Base-by-base conservation (phyloP, 2,329 filamentous ascomycete species). In the Colletotrichum sansevieriae region DNA sequence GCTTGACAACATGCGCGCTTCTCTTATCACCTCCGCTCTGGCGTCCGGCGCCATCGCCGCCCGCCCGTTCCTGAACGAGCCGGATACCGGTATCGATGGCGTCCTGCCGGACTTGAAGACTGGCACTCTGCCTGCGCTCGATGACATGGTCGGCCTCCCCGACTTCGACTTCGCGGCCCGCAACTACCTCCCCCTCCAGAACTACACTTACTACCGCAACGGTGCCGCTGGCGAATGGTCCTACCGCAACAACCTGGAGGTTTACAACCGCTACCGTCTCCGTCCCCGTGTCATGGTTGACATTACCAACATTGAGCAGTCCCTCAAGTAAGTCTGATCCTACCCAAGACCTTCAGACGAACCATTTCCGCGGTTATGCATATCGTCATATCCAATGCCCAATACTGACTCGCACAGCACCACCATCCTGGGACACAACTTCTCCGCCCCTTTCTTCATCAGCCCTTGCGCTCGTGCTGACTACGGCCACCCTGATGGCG, bases 171-270 rank as follows among this genome's bases (percentile, higher is more conserved):
- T 80, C 76, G 83, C 83, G 3, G 85, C 85, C 22, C 78, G 84
- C 63, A 80, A 82, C 59, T 81, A 82, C 71, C 79, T 88, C 72
- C 81, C 84, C 65, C 68, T 72, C 12, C 73, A 76, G 22, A 81
- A 84, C 73, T 88, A 85, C 76, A 85, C 85, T n/a, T 88, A 87
- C 76, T 88, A 88, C 77, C 83, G 84, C 67, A 86, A 85, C 71
- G 85, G 85, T 20, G 85, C 85, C 4, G 85, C 80, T 3, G 86
- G 85, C 68, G 86, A 88, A 76, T 88, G 83, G 82, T 82, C 81
- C 1, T 87, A 87, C 76, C 81, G 85, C 56, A 87, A 87, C 75
- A 88, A 88, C 76, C 79, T 88, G 6, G 86, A 88, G 75, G 80
- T 83, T 33, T 88, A 81, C 75, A 77, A 80, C 69, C 81, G 84